Percentiles rank a stretch among this genome's conserved stretches.
phyloP scores from a whole-genome alignment of 768 basidiomycete species.

The Hydnum rufescens region DNA sequence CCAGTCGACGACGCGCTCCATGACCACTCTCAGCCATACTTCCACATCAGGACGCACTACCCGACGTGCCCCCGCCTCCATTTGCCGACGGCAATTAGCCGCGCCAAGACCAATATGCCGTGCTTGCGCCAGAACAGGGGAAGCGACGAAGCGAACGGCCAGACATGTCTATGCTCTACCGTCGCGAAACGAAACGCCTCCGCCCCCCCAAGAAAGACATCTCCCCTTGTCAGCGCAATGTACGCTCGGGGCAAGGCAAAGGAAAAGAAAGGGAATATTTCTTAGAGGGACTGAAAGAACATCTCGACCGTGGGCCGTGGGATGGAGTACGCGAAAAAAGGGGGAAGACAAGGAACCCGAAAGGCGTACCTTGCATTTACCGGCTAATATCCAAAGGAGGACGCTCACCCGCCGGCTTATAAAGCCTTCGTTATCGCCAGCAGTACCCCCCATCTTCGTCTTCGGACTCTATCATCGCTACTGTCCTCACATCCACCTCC shows the following conservation, averaged over 20 bases:
- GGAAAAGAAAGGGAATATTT: too few relatives aligned
- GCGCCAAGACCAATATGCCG: conserved; percentile 32
- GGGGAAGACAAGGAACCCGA: too few relatives aligned
- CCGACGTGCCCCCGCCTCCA: too few relatives aligned
- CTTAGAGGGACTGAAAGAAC: too few relatives aligned
- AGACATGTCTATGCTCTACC: too few relatives aligned
- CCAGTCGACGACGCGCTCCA: conserved; percentile 34
- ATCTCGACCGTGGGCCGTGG: too few relatives aligned
- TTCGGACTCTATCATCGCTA: not conserved
- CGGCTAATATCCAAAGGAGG: conserved; percentile 46
- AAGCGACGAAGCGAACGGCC: conserved; percentile 80
- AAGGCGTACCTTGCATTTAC: conserved; percentile 55
- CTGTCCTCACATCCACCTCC: not conserved
- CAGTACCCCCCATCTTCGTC: not conserved
- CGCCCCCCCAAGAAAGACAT: too few relatives aligned
- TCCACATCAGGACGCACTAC: conserved; percentile 24
- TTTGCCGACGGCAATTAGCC: too few relatives aligned
- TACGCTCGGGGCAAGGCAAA: too few relatives aligned
- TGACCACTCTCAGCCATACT: conserved; percentile 73
- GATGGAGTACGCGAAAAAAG: too few relatives aligned
- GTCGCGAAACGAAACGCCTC: too few relatives aligned
- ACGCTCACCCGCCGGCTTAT: conserved; percentile 24
- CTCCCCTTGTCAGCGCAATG: too few relatives aligned
- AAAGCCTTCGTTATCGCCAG: not conserved
- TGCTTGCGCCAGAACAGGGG: conserved; percentile 86